Evolutionary conservation across 2,329 filamentous ascomycete species (phyloP).

Genomic region (Botrytis galanthina): DNA sequence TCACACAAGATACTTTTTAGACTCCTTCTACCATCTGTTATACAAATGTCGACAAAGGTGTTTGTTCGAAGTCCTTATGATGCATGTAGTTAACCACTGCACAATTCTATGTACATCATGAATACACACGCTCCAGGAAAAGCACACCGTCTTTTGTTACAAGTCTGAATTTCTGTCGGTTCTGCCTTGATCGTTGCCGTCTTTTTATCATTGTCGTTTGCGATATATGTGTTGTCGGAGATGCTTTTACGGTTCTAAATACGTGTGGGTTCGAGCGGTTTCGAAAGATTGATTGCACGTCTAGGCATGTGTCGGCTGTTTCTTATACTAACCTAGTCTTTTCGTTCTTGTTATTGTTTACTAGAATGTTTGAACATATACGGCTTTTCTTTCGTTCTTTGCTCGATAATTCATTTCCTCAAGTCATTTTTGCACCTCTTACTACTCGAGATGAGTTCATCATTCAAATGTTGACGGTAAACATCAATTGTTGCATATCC

Average conservation of each 20-base stretch:
- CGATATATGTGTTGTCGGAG: not conserved
- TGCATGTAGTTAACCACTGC: not conserved
- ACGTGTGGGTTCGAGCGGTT: too few relatives aligned
- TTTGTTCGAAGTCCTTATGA: not conserved
- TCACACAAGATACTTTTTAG: not conserved
- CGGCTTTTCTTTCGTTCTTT: not conserved
- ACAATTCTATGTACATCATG: not conserved
- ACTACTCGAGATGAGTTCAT: not conserved
- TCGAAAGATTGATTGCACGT: too few relatives aligned
- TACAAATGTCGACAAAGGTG: not conserved
- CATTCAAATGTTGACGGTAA: not conserved
- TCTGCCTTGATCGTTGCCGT: not conserved
- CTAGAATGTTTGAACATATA: not conserved
- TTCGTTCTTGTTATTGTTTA: not conserved
- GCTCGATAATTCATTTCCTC: not conserved
- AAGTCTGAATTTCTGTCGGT: fast-evolving
- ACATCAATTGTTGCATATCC: not conserved
- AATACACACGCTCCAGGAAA: not conserved
- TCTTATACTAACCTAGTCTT: fast-evolving
- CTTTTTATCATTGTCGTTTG: not conserved
- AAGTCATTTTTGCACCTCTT: not conserved
- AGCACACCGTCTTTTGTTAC: not conserved
- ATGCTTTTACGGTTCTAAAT: fast-evolving
- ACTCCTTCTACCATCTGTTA: not conserved
- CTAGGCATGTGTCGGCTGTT: too few relatives aligned